Evolutionary conservation across 2,329 filamentous ascomycete species (phyloP), one percentile per base, ranked within the genome.

Genomic region (Chaetomiaceae sp.): DNA sequence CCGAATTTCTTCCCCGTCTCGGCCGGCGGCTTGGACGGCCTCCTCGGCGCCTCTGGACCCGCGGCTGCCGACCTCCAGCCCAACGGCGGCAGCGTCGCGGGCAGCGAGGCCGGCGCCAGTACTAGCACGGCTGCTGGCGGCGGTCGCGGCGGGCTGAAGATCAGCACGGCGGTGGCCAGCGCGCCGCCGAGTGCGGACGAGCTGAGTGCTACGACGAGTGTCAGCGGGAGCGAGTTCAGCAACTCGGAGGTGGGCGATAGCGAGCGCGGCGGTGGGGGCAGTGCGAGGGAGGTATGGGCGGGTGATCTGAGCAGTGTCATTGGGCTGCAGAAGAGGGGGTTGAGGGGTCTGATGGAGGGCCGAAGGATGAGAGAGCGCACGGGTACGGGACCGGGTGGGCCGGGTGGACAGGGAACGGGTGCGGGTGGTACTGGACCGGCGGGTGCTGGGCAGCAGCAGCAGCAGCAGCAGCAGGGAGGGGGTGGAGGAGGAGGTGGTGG

Each of bases 321-420:
- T 56, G 93, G 93, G 0, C 64, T 98, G 54, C 93, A 98, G 71
- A 98, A 98, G 71, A 77, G 93, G 44, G 93, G 93, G 0, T 66
- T 98, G 29, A 76, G 91, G 49, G 93, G 93, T 0, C 66, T 98
- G 56, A 97, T 98, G 93, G 93, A 97, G 65, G 91, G 91, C 3
- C 74, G 91, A 36, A 76, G 91, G 50, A 82, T 96, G 72, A 74
- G 90, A 36, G 88, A 95, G 64, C 73, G 88, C 53, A 75, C 72
- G 3, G 74, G 74, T 9, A 75, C 72, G 18, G 41, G n/a, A n/a
- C n/a, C n/a, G n/a, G n/a, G n/a, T n/a, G n/a, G n/a, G n/a, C n/a
- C n/a, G n/a, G n/a, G n/a, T n/a, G n/a, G n/a, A n/a, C n/a, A n/a
- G n/a, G n/a, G n/a, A n/a, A n/a, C n/a, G n/a, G n/a, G n/a, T n/a